Conservation (phyloP, 2,329 filamentous ascomycete species). For the Fusarium sp. region DNA sequence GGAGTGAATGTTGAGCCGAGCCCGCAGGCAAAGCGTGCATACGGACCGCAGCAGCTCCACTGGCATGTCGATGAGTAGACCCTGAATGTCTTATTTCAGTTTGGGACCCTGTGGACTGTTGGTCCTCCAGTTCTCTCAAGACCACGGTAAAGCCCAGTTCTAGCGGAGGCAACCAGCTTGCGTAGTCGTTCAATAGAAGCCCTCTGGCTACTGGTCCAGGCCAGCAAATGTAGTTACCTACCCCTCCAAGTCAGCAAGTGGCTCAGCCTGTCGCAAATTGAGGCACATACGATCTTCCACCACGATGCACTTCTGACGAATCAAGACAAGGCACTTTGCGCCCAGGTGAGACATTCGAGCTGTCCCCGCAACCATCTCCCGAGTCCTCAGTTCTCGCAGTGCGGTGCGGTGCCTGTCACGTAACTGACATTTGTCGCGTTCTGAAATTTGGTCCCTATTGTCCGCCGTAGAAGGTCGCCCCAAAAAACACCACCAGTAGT, state of each 20-base stretch:
- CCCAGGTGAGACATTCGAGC: background rate
- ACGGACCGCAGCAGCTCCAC: background rate
- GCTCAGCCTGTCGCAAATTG: background rate
- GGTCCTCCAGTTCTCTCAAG: background rate
- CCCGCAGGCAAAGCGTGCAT: background rate
- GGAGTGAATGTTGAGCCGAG: background rate
- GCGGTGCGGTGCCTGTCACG: accelerated
- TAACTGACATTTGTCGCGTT: background rate
- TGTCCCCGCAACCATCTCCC: background rate
- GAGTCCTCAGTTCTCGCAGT: background rate
- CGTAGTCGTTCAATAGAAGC: background rate
- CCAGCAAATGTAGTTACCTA: background rate
- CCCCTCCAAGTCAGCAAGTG: background rate
- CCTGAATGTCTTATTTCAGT: background rate
- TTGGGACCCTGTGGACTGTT: background rate
- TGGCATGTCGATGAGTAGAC: background rate
- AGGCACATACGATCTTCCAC: background rate
- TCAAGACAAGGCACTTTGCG: background rate
- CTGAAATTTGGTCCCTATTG: background rate
- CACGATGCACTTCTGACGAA: background rate
- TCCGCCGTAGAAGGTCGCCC: background rate
- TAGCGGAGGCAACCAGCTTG: background rate
- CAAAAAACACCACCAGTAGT: background rate
- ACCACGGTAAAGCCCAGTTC: background rate
- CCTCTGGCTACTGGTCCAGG: background rate